Base-by-base conservation (phyloP, 192 early-diverging fungal genomes). In the Anaeromyces robustus region DNA sequence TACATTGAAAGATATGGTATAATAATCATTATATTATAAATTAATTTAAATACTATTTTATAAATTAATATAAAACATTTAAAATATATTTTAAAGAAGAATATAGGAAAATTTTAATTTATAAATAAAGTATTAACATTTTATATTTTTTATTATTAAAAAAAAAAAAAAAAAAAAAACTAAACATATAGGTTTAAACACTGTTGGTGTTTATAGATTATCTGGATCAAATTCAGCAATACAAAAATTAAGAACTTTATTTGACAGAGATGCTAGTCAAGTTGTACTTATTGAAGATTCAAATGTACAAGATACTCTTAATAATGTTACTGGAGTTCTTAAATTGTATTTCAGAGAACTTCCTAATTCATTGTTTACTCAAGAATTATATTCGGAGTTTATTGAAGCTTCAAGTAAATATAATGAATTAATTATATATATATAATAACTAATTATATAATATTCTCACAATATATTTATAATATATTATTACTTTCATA, bases 331-430 rank as follows among this genome's bases (percentile, higher is more conserved):
- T n/a, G 91, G 95, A 78, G 92, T 94, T 29, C 85, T 99, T 5
- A 99, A 99, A 83, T 87, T 96, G 78, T 99, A 94, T 88, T 94
- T 99, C 84, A 89, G 97, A 30, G 96, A 98, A 84, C 85, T 99
- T 28, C 94, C 96, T 12, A 94, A 96, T 59, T 92, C 95, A 1
- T 85, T 98, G 0, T 87, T 99, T 80, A 94, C 96, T 59, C 84
- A 84, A 77, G 68, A 80, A 30, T 84, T 89, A 81, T 96, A 94
- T 83, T 83, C 87, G 16, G 84, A 89, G 31, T 90, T 96, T 77
- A 87, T 95, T 32, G 89, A 89, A 37, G 93, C 93, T 12, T 90
- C 94, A 28, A 83, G 93, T 93, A 86, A 87, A 22, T 52, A 22
- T 4, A 9, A 41, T 41, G 1, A 12, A 14, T 14, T 41, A 41